phyloP scores from a whole-genome alignment of 495 filamentous ascomycete species.

The Lasiosphaeria ovina region DNA sequence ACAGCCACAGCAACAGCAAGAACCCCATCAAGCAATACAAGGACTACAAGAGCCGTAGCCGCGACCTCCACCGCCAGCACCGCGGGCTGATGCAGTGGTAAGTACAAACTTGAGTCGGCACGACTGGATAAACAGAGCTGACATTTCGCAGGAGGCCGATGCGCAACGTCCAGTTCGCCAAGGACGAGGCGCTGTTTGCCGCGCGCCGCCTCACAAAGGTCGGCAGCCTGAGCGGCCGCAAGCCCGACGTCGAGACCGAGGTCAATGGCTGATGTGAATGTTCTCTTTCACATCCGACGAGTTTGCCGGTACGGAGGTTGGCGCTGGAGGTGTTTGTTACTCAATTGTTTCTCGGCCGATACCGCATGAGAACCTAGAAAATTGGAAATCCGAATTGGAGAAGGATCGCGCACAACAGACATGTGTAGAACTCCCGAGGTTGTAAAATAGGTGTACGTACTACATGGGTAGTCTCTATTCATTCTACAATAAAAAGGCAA shows the following conservation, averaged over 20 bases:
- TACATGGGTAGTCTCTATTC: too few relatives aligned
- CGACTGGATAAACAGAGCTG: not conserved
- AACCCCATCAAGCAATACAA: slow-evolving; percentile 48
- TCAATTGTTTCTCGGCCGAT: too few relatives aligned
- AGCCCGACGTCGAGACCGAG: slow-evolving; percentile 72
- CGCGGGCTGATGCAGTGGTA: slow-evolving; percentile 74
- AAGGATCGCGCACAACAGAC: too few relatives aligned
- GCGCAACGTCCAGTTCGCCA: slow-evolving; percentile 67
- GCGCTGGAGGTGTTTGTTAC: too few relatives aligned
- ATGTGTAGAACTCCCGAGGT: too few relatives aligned
- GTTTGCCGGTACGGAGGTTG: too few relatives aligned
- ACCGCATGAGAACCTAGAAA: too few relatives aligned
- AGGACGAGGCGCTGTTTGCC: slow-evolving; percentile 65
- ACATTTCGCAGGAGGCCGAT: slow-evolving; percentile 49
- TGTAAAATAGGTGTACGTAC: too few relatives aligned
- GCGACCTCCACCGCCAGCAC: slow-evolving; percentile 64
- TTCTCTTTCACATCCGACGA: not conserved
- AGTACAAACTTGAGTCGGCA: slow-evolving; percentile 7
- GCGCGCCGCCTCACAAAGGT: slow-evolving; percentile 57
- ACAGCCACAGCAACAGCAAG: slow-evolving; percentile 28
- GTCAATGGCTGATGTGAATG: slow-evolving; percentile 22
- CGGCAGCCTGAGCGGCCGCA: slow-evolving; percentile 55
- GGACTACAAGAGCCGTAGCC: slow-evolving; percentile 52
- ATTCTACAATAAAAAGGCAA: too few relatives aligned
- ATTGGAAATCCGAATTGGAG: too few relatives aligned